Evolutionary conservation across 306 rosid species (phyloP).

Genomic region (Cucurbita argyrosperma): DNA sequence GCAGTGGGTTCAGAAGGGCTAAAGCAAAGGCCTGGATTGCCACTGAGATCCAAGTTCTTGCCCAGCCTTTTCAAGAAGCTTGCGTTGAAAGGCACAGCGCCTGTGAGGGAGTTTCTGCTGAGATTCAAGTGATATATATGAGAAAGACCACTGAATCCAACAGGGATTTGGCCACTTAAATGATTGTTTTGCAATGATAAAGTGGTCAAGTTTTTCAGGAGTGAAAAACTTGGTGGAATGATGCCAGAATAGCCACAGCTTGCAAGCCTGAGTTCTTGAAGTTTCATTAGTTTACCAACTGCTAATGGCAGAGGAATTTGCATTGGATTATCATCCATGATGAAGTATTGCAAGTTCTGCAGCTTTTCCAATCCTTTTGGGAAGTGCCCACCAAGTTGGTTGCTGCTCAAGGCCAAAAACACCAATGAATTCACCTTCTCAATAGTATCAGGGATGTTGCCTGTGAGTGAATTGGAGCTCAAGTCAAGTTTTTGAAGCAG

Average conservation of each 20-base stretch:
- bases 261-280: slow-evolving; percentile 39
- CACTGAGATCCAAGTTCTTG: slow-evolving; percentile 35
- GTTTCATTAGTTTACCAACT: slow-evolving; percentile 24
- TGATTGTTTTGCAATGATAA: slow-evolving; percentile 33
- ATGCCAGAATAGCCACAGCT: slow-evolving; percentile 30
- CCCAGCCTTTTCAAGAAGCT: slow-evolving; percentile 36
- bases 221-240: slow-evolving; percentile 26
- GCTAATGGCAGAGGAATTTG: slow-evolving; percentile 17
- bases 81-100: slow-evolving; percentile 36
- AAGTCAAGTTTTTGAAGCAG: slow-evolving; percentile 38
- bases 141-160: slow-evolving; percentile 19
- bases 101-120: slow-evolving; percentile 24
- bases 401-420: slow-evolving; percentile 35
- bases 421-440: slow-evolving; percentile 16
- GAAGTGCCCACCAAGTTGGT: slow-evolving; percentile 16
- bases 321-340: slow-evolving; percentile 41
- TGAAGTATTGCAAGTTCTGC: slow-evolving; percentile 35
- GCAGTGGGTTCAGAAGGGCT: slow-evolving; percentile 17
- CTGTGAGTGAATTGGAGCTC: slow-evolving; percentile 32
- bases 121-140: slow-evolving; percentile 43
- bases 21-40: slow-evolving; percentile 37
- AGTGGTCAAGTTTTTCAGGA: slow-evolving; percentile 31
- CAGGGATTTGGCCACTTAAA: slow-evolving; percentile 24
- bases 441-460: slow-evolving; percentile 20
- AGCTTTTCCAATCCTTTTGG: slow-evolving; percentile 26